Evolutionary conservation across 2,329 filamentous ascomycete species (phyloP), one percentile per base, ranked within the genome.

Genomic region (Phoma sp.): DNA sequence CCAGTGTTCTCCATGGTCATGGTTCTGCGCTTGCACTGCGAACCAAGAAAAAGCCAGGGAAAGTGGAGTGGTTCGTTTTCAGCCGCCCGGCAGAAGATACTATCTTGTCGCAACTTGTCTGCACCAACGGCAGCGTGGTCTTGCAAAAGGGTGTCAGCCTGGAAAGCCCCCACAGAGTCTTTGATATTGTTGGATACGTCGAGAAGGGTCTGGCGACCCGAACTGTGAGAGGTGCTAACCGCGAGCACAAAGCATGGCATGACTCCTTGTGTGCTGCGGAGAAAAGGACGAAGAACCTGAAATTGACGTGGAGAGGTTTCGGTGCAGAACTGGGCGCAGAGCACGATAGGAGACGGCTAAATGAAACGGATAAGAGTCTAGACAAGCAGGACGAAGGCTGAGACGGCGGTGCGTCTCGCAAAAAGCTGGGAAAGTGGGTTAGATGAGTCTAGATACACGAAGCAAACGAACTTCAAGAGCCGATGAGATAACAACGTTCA

Each of bases 201-300:
- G 44, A 49, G 10, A 64, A 62, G 39, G 61, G 58, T 1, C 36
- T 50, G 17, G 25, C 21, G 6, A 43, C 24, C 9, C 44, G 55
- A 21, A 51, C 32, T 27, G 55, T 51, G 1, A 44, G 49, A 31
- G 55, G 50, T 0, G 55, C 58, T 12, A 49, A 63, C 41, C 33
- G 22, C 1, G 69, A 71, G 51, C 63, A 69, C 44, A 61, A 45
- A 12, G 50, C 43, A 5, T 69, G 66, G 63, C 61, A 53, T 21
- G 55, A 55, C 7, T 53, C 52, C 1, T 25, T 71, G 44, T 25
- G 37, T 31, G 33, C 31, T 13, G 65, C 63, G 10, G 52, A 71
- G 72, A 46, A 77, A 79, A 27, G 77, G 75, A 10, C 77, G 77
- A 27, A 43, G 22, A 55, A 25, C 8, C 6, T 62, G 8, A 46